Conservation (phyloP, 2,329 filamentous ascomycete genomes). For the Penicillium hordei region DNA sequence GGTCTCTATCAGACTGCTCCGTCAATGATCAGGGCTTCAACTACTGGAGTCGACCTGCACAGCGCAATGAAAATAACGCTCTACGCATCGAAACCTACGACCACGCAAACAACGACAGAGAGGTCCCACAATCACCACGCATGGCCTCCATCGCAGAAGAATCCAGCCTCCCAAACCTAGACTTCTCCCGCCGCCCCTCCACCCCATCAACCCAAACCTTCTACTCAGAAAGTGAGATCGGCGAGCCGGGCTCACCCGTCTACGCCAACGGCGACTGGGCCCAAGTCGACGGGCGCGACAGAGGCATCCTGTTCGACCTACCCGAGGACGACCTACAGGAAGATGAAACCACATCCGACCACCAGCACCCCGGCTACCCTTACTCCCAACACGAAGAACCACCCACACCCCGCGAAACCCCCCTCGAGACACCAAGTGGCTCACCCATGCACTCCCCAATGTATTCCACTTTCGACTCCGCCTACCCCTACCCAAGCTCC, state of each 20-base stretch:
- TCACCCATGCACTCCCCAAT: conserved; percentile 1
- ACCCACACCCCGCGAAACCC: background rate
- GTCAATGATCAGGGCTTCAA: conserved; percentile 13
- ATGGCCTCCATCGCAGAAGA: conserved; percentile 12
- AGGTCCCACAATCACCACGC: conserved; percentile 13
- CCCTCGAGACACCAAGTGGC: conserved; percentile 2
- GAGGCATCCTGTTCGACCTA: conserved; percentile 21
- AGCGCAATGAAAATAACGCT: background rate
- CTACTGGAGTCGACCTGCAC: conserved; percentile 11
- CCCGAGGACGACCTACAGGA: background rate
- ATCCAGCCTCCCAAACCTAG: conserved; percentile 7
- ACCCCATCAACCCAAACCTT: conserved; percentile 22
- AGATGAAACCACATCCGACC: background rate
- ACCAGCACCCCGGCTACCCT: conserved; percentile 1
- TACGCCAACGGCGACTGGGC: conserved; percentile 29
- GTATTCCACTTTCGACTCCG: background rate
- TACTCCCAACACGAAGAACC: background rate
- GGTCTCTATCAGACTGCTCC: conserved; percentile 25
- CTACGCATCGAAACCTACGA: background rate
- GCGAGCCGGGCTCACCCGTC: conserved; percentile 33
- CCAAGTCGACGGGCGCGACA: conserved; percentile 28
- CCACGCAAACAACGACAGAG: conserved; percentile 2
- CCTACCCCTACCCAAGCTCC: conserved; percentile 1
- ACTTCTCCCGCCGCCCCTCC: conserved; percentile 9
- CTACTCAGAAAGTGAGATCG: conserved; percentile 30